These are phyloP conservation scores for Astrothelium subdiscretum DNA, from an alignment of 495 filamentous ascomycete species.

Conservation along the genomic window DNA sequence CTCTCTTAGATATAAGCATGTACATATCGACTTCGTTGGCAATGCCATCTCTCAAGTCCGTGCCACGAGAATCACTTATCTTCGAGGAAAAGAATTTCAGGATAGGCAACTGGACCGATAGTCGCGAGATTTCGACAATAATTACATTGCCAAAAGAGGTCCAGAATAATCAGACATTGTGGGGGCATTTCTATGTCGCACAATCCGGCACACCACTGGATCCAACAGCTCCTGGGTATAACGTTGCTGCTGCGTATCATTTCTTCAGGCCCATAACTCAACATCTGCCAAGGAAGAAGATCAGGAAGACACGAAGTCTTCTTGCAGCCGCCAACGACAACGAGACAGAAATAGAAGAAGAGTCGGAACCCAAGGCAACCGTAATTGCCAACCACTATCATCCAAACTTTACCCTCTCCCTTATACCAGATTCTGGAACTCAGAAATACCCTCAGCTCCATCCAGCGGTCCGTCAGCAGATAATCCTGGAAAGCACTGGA, in stretches of 20 bases:
- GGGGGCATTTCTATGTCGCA: conserved; percentile 83
- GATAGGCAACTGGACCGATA: conserved; percentile 72
- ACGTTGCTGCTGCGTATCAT: conserved; percentile 62
- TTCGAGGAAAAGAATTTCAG: conserved; percentile 70
- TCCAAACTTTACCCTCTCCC: conserved; percentile 80
- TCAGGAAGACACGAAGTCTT: conserved; percentile 79
- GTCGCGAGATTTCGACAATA: conserved; percentile 60
- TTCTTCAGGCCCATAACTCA: conserved; percentile 78
- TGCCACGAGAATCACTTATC: conserved; percentile 47
- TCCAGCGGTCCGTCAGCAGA: conserved; percentile 61
- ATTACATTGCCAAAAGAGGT: conserved; percentile 68
- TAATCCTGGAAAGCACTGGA: conserved; percentile 62
- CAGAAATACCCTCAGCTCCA: conserved; percentile 54
- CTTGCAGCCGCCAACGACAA: conserved; percentile 46
- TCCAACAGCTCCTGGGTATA: conserved; percentile 58
- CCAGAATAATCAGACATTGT: conserved; percentile 86
- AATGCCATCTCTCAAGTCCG: conserved; percentile 51
- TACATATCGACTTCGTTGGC: conserved; percentile 68
- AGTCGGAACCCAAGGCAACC: conserved; percentile 44
- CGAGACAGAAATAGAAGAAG: conserved; percentile 32
- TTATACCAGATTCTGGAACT: conserved; percentile 71
- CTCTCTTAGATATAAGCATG: conserved; percentile 68
- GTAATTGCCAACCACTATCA: conserved; percentile 81
- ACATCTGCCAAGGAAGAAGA: conserved; percentile 85
- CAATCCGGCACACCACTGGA: conserved; percentile 64